Evolutionary conservation across 805 yeast species (phyloP), one percentile per base, ranked within the genome.

Genomic region (Metschnikowia shivogae): DNA sequence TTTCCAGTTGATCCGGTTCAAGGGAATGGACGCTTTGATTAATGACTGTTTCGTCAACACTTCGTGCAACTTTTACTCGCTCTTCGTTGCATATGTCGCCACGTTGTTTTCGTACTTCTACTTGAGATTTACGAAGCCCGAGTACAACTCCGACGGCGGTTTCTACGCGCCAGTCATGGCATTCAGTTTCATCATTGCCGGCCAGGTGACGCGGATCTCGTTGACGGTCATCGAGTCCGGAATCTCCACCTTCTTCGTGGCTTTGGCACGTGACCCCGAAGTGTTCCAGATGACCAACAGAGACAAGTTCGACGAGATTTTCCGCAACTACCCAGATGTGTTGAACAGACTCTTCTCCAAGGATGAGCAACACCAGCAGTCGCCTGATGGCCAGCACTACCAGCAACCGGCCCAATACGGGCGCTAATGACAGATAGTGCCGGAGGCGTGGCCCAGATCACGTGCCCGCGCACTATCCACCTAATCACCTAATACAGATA

Each of bases 191-290:
- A 67, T 88, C 28, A 79, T 89, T 43, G 77, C 93, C 0, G 73
- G 83, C 34, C 96, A 89, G 67, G 78, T 90, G 49, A 77, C 87
- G 41, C 80, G 84, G 49, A 70, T 87, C 46, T 73, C 92, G 11
- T 78, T 82, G 50, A 83, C 84, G 34, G 84, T 89, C 1, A 80
- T 90, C 39, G 84, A 82, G 50, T 82, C 89, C 8, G 97, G 97
- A 10, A 80, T 82, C 9, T 80, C 90, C 19, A 86, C 96, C 0
- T 83, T 90, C 60, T 84, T 89, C 63, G 83, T 90, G 37, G 89
- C 93, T 0, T 71, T 87, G 57, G 88, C 90, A 11, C 79, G 81
- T 56, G 90, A 88, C 55, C 97, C 97, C 0, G 95, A 87, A 55
- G 80, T 86, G 6, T 84, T 86, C 71, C 81, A 79, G 59, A 73